These are phyloP conservation scores for Fraxinus americana DNA, from an alignment of 257 asterid genomes.

Conservation along the genomic window DNA sequence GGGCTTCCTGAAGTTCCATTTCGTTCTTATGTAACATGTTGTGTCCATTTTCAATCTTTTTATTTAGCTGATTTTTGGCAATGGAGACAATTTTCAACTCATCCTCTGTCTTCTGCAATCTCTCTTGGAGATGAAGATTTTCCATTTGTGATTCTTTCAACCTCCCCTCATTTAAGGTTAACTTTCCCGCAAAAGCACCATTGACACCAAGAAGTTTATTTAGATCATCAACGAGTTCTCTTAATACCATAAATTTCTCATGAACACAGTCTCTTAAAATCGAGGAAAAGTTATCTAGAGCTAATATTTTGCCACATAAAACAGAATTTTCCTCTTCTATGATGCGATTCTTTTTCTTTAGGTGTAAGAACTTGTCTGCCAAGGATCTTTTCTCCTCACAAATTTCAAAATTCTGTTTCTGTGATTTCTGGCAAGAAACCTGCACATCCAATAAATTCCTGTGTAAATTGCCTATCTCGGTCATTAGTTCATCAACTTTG, in stretches of 20 bases:
- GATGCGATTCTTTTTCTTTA: conserved; percentile 45
- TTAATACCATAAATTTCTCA: conserved; percentile 54
- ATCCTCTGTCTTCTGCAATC: conserved; percentile 47
- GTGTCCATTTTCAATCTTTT: conserved; percentile 42
- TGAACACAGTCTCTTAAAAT: conserved; percentile 53
- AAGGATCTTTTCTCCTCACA: conserved; percentile 52
- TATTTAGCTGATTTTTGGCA: conserved; percentile 42
- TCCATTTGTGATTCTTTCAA: conserved; percentile 56
- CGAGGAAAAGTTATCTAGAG: conserved; percentile 50
- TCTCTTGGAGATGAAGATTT: conserved; percentile 42
- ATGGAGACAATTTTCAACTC: conserved; percentile 36
- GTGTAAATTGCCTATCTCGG: conserved; percentile 47
- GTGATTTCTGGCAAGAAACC: conserved; percentile 42
- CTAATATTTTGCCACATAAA: conserved; percentile 46
- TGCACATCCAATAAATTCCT: conserved; percentile 43
- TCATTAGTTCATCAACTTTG: conserved; percentile 45
- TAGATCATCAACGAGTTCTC: conserved; percentile 48
- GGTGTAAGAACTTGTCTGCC: conserved; percentile 34
- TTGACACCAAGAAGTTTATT: conserved; percentile 41
- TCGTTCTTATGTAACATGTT: conserved; percentile 38
- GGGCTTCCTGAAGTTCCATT: conserved; percentile 47
- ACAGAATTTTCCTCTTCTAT: conserved; percentile 66
- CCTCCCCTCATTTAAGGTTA: conserved; percentile 52
- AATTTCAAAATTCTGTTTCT: conserved; percentile 45
- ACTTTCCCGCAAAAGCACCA: conserved; percentile 45